Evolutionary conservation across 2,329 filamentous ascomycete species (phyloP), one percentile per base, ranked within the genome.

Genomic region (Sphaerulina vaccinii): DNA sequence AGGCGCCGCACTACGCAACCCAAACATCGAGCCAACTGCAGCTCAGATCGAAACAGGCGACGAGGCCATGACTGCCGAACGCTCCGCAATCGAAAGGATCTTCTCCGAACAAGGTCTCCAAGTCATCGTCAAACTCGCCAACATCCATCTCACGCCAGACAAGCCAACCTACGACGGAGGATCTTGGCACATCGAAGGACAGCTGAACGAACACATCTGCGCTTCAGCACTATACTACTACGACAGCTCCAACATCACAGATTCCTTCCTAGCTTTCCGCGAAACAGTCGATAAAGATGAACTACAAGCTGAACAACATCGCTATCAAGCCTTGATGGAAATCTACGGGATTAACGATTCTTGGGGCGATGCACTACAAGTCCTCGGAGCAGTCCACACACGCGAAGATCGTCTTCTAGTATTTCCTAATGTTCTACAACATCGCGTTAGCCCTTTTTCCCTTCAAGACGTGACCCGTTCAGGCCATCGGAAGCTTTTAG

Each of bases 181-280:
- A 0, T 69, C 68, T 1, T 83, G 80, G 76, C 80, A 83, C 56
- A 61, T 77, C n/a, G 71, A 75, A 57, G 71, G 71, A 5, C 57
- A 56, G 22, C 60, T 71, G 68, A 86, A 87, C 59, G 84, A 87
- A 65, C 79, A 79, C 56, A 85, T 88, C 32, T 78, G 76, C 57
- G 82, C 82, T 0, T 83, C 82, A 0, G 79, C 83, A 0, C 69
- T 87, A 15, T 84, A 83, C 66, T 83, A 84, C 65, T 81, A 81
- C 58, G 79, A 84, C 53, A 70, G 65, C 40, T 75, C 82, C 0
- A 88, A 88, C 64, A 77, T 86, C 45, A 78, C 77, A 0, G 71
- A 78, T 1, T 75, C 73, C 40, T 62, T 60, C 3, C 71, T 86
- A 4, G 67, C 69, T 3, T 83, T 86, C 62, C 76, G 75, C 8